Percentiles rank a stretch among this genome's conserved stretches.
These are phyloP conservation scores for Yamadazyma sp. DNA, from an alignment of 805 yeast genomes.

Conservation along the genomic window DNA sequence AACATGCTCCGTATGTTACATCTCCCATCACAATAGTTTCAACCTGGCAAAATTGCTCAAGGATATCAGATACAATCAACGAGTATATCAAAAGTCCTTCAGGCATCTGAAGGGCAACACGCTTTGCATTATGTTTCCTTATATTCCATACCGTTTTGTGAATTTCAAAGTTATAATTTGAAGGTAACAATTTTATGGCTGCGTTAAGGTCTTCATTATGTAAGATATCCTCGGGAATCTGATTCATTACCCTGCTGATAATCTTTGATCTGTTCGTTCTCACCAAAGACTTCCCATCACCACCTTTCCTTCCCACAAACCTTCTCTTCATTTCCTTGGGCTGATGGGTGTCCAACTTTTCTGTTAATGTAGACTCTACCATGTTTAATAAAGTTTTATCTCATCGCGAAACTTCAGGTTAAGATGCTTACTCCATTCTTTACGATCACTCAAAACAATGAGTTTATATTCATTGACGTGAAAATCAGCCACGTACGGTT, in stretches of 20 bases:
- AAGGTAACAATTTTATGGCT: conserved; percentile 78
- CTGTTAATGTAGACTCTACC: conserved; percentile 26
- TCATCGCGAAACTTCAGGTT: conserved; percentile 10
- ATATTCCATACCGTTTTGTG: conserved; percentile 96
- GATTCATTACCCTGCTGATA: conserved; percentile 69
- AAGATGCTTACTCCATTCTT: conserved; percentile 90
- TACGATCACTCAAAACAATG: conserved; percentile 72
- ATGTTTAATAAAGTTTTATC: conserved; percentile 3
- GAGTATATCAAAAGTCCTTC: conserved; percentile 92
- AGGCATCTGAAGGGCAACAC: conserved; percentile 96
- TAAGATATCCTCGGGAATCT: conserved; percentile 83
- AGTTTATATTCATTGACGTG: conserved; percentile 60
- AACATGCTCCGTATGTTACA: conserved; percentile 97
- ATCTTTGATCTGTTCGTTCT: conserved; percentile 25
- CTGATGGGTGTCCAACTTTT: background rate
- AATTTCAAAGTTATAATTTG: conserved; percentile 92
- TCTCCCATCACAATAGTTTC: conserved; percentile 97
- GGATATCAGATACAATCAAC: conserved; percentile 82
- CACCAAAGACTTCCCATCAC: conserved; percentile 17
- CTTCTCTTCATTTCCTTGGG: conserved; percentile 32
- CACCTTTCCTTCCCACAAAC: conserved; percentile 56
- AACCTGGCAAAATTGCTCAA: conserved; percentile 85
- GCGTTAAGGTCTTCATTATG: conserved; percentile 79
- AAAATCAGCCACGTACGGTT: conserved; percentile 72
- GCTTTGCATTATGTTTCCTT: conserved; percentile 64